Evolutionary conservation across 2,329 filamentous ascomycete species (phyloP).

Genomic region (Arachnopeziza araneosa): DNA sequence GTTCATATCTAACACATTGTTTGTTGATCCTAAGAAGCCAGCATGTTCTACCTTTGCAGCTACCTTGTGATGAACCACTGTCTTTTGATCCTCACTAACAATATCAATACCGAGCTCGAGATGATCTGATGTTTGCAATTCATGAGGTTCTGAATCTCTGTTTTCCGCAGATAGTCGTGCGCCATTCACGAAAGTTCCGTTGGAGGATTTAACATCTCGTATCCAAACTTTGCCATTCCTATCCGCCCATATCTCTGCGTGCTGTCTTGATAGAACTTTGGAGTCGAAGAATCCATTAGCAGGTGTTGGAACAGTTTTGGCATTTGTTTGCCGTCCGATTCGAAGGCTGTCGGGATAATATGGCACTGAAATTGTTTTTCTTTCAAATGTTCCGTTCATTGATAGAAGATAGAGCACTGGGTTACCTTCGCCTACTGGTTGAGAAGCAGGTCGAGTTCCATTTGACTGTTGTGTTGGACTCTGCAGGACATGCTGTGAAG

Average conservation of each 20-base stretch:
- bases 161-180: constrained; percentile 87
- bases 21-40: constrained; percentile 69
- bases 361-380: constrained; percentile 91
- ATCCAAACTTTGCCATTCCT: constrained; percentile 88
- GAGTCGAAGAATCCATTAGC: constrained; percentile 96
- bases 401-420: constrained; percentile 83
- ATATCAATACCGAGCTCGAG: constrained; percentile 97
- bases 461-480: constrained; percentile 51
- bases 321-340: constrained; percentile 95
- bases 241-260: constrained; percentile 92
- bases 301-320: constrained; percentile 87
- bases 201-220: constrained; percentile 95
- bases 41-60: constrained; percentile 95
- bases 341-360: constrained; percentile 90
- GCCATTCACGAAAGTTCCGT: constrained; percentile 96
- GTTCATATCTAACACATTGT: constrained; percentile 79
- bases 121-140: constrained; percentile 85
- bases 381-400: constrained; percentile 93
- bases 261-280: constrained; percentile 91
- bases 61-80: constrained; percentile 96
- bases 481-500: constrained; percentile 65
- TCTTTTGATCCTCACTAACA: constrained; percentile 97
- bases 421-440: constrained; percentile 46
- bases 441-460: constrained; percentile 41
- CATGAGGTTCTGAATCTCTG: constrained; percentile 91